Percentiles rank a stretch among this genome's conserved stretches.
Evolutionary conservation across 805 yeast genomes (phyloP).

Genomic region (Saturnispora halmiae): DNA sequence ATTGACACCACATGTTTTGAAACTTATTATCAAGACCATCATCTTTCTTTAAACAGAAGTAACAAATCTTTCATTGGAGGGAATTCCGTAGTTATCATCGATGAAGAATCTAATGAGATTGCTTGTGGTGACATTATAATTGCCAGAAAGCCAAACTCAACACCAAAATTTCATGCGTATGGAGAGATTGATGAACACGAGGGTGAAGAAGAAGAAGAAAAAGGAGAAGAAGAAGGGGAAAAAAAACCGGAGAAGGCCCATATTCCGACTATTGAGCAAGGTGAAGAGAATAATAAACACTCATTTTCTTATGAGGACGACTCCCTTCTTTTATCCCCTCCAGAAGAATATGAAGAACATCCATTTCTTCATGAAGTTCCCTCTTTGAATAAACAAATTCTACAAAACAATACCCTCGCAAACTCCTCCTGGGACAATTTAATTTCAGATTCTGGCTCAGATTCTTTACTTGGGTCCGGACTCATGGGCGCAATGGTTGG

Average conservation of each 20-base stretch:
- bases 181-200: too few relatives aligned
- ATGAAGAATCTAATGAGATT: slow-evolving; percentile 43
- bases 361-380: too few relatives aligned
- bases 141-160: slow-evolving; percentile 21
- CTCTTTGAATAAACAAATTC: not conserved
- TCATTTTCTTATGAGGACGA: not conserved
- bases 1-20: slow-evolving; percentile 64
- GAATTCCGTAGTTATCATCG: slow-evolving; percentile 48
- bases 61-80: slow-evolving; percentile 54
- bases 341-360: too few relatives aligned
- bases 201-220: slow-evolving; percentile 4
- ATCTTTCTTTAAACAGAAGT: slow-evolving; percentile 48
- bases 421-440: not conserved
- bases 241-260: not conserved
- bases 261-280: not conserved
- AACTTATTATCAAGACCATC: slow-evolving; percentile 54
- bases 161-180: too few relatives aligned
- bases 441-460: slow-evolving; percentile 11
- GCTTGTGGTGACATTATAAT: slow-evolving; percentile 54
- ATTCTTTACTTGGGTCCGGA: slow-evolving; percentile 10
- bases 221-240: not conserved
- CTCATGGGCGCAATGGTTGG: slow-evolving; percentile 20
- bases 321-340: too few relatives aligned
- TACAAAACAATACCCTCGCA: not conserved
- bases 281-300: not conserved